Percentiles rank a stretch among this genome's conserved stretches.
These are phyloP conservation scores for Ascochyta viciae-villosae DNA, from an alignment of 2,329 filamentous ascomycete genomes.

Conservation along the genomic window DNA sequence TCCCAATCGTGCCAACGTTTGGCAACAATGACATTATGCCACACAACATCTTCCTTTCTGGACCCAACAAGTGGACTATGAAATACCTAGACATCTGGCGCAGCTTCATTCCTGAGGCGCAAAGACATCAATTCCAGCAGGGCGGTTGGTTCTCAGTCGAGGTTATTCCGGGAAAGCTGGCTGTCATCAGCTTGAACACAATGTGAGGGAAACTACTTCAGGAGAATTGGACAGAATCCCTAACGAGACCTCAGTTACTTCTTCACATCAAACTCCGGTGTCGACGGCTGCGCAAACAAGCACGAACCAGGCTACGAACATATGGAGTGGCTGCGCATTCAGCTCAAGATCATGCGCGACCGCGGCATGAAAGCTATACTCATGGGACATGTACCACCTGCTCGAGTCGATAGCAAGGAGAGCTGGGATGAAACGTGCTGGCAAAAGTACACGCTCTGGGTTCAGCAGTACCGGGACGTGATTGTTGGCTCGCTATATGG, in stretches of 20 bases:
- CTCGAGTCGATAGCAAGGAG: conserved; percentile 81
- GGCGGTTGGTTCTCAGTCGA: conserved; percentile 96
- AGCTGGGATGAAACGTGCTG: conserved; percentile 97
- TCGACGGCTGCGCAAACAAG: conserved; percentile 82
- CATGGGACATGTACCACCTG: conserved; percentile 92
- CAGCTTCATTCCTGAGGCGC: conserved; percentile 87
- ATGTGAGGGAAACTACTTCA: conserved; percentile 55
- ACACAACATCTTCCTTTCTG: conserved; percentile 88
- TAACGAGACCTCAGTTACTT: conserved; percentile 67
- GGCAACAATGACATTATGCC: conserved; percentile 98
- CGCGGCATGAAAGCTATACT: conserved; percentile 93
- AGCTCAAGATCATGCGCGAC: conserved; percentile 81
- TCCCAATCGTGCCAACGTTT: conserved; percentile 88
- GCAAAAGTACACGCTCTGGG: conserved; percentile 95
- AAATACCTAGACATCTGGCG: conserved; percentile 81
- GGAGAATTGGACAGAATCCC: background rate
- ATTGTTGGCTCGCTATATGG: conserved; percentile 81
- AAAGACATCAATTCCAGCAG: conserved; percentile 87
- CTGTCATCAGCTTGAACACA: conserved; percentile 94
- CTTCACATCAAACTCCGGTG: conserved; percentile 89
- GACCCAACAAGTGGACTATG: conserved; percentile 86
- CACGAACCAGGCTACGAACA: conserved; percentile 91
- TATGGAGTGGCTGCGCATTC: conserved; percentile 93
- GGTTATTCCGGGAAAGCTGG: conserved; percentile 83
- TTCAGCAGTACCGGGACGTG: conserved; percentile 89